Evolutionary conservation across 305 asterid species (phyloP), one percentile per base, ranked within the genome.

Genomic region (Fraxinus xanthoxyloides): DNA sequence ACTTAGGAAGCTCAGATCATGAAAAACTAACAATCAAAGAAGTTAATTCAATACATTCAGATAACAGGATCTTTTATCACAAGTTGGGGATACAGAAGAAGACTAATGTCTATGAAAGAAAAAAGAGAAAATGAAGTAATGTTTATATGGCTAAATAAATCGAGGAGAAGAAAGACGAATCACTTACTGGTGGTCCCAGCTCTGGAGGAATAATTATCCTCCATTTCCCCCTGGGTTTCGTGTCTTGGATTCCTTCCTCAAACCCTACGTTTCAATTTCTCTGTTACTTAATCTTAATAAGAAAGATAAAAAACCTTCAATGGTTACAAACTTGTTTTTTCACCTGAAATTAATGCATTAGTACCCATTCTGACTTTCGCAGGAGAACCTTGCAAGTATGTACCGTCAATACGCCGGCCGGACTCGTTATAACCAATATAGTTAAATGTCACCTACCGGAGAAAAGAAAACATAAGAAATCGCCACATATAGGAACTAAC

Each of bases 201-300:
- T 96, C 99, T 8, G 99, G 98, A 72, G 99, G 99, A 88, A 94
- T 83, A 35, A 96, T 92, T 34, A 94, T 89, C 87, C 99, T 92
- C 80, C 98, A 87, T 83, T 83, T 94, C 43, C 98, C 98, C 31
- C 97, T 95, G 4, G 97, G 98, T 86, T 85, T 94, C 99, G 93
- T 96, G 90, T 94, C 98, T 77, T 85, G 84, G 84, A 96, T 89
- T 85, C 99, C 99, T 90, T 96, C 95, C 90, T 96, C 98, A 63
- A 96, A 96, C 76, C 98, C 99, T 96, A 87, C 43, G 61, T 72
- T 35, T 72, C 67, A 32, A 67, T 43, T 67, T 17, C 80, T 85
- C 76, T 84, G 73, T 70, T 31, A 72, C 43, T 75, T 13, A n/a
- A 78, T 72, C 82, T 34, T 74, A 26, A 65, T 76, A 19, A 75